Evolutionary conservation across 1,139 yeast genomes (phyloP).

Genomic region (Taphrina communis): DNA sequence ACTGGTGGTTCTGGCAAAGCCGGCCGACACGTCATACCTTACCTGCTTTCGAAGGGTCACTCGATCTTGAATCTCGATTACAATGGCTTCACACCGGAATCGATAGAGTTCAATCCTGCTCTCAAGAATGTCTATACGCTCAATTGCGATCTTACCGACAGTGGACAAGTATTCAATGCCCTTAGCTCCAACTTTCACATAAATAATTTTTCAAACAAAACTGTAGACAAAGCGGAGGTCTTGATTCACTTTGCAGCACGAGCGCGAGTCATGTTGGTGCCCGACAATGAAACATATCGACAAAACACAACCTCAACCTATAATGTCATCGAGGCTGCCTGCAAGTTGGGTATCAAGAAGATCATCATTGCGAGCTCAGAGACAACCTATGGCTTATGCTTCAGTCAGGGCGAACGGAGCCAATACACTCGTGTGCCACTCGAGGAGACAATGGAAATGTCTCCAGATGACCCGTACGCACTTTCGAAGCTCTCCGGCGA

Average conservation of each 20-base stretch:
- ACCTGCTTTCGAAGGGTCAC: constrained; percentile 39
- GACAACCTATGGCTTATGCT: constrained; percentile 47
- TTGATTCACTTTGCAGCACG: constrained; percentile 41
- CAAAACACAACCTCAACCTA: constrained; percentile 45
- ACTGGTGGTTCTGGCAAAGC: constrained; percentile 42
- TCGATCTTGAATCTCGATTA: constrained; percentile 39
- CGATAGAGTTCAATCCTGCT: constrained; percentile 32
- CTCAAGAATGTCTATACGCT: constrained; percentile 38
- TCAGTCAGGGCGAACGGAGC: constrained; percentile 40
- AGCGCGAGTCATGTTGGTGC: constrained; percentile 40
- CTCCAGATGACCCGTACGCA: constrained; percentile 47
- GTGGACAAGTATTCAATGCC: constrained; percentile 41
- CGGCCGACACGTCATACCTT: constrained; percentile 39
- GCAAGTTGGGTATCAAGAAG: constrained; percentile 47
- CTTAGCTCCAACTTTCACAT: constrained; percentile 26
- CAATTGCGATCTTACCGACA: constrained; percentile 39
- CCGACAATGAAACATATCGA: constrained; percentile 46
- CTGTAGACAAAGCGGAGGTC: constrained; percentile 27
- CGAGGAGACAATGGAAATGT: constrained; percentile 46
- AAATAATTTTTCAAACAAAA: constrained; percentile 8
- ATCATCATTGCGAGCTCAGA: constrained; percentile 47
- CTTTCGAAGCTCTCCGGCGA: constrained; percentile 46
- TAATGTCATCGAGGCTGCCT: constrained; percentile 47
- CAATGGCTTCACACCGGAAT: constrained; percentile 11
- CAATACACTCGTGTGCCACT: constrained; percentile 46